Conservation (phyloP, 1,284 basidiomycete species). For the Melampsora abietis-canadensis region DNA sequence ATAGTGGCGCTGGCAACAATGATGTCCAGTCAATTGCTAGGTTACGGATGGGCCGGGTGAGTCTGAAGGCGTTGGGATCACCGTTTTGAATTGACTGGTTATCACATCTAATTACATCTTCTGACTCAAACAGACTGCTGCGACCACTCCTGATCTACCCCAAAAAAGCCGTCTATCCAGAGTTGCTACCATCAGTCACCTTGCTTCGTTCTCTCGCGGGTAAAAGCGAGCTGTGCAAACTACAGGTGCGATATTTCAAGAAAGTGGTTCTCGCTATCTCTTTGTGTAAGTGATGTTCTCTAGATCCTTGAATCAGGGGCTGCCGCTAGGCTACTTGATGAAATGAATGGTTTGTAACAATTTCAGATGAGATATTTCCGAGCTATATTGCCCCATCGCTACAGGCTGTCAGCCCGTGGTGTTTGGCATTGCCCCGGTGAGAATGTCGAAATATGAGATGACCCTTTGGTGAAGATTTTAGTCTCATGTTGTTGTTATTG, state of each 20-base stretch:
- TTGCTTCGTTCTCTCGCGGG: constrained; percentile 21
- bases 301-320: neutral
- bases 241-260: constrained; percentile 22
- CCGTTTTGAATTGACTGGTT: neutral
- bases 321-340: neutral
- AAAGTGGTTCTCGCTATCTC: constrained; percentile 20
- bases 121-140: constrained; percentile 26
- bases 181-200: constrained; percentile 36
- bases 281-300: constrained; percentile 19
- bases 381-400: constrained; percentile 36
- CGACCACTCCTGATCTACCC: constrained; percentile 36
- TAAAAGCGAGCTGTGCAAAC: neutral
- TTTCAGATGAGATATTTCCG: constrained; percentile 32
- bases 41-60: constrained; percentile 39
- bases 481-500: too few species aligned
- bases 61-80: neutral
- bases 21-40: constrained; percentile 36
- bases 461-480: too few species aligned
- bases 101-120: neutral
- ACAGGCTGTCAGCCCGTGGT: constrained; percentile 41
- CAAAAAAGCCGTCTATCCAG: constrained; percentile 31
- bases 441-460: too few species aligned
- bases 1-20: constrained; percentile 8
- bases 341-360: too few species aligned
- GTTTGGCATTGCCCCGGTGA: constrained; percentile 26